Conservation (phyloP, 768 basidiomycete species). For the Candolleomyces aberdarensis region DNA sequence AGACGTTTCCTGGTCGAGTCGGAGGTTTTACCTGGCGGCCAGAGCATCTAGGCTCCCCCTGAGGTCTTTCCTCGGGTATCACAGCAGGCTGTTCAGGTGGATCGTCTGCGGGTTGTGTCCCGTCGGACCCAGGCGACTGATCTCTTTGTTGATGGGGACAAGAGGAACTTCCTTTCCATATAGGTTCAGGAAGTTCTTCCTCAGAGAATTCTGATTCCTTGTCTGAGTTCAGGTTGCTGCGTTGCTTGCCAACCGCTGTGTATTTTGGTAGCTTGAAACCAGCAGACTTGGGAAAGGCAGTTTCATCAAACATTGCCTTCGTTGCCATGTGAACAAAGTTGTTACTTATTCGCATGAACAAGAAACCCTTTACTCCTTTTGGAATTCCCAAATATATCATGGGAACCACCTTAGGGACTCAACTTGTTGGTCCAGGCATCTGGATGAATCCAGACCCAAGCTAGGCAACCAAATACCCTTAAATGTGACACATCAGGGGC, state of each 20-base stretch:
- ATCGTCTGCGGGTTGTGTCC: too few species aligned
- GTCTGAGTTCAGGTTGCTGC: too few species aligned
- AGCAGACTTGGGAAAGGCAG: too few species aligned
- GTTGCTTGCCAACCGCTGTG: too few species aligned
- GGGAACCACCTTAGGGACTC: slow-evolving; percentile 12
- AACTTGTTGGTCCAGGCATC: slow-evolving; percentile 18
- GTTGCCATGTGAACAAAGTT: neutral
- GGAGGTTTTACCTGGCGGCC: neutral
- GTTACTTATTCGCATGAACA: neutral
- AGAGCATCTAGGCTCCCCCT: neutral
- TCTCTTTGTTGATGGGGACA: too few species aligned
- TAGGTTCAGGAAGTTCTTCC: too few species aligned
- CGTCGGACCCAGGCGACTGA: too few species aligned
- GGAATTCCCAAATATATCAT: slow-evolving; percentile 18
- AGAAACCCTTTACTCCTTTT: neutral
- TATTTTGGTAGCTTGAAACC: too few species aligned
- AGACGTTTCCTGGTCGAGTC: neutral
- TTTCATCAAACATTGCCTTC: neutral
- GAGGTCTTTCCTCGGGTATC: neutral
- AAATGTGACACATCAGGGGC: slow-evolving; percentile 23
- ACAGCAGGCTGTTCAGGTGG: too few species aligned
- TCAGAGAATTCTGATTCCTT: too few species aligned
- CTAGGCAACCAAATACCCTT: slow-evolving; percentile 24
- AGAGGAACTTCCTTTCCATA: too few species aligned
- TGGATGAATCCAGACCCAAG: slow-evolving; percentile 14